Evolutionary conservation across 371 early-diverging fungal genomes (phyloP).

Genomic region (Rhizomucor pusillus): DNA sequence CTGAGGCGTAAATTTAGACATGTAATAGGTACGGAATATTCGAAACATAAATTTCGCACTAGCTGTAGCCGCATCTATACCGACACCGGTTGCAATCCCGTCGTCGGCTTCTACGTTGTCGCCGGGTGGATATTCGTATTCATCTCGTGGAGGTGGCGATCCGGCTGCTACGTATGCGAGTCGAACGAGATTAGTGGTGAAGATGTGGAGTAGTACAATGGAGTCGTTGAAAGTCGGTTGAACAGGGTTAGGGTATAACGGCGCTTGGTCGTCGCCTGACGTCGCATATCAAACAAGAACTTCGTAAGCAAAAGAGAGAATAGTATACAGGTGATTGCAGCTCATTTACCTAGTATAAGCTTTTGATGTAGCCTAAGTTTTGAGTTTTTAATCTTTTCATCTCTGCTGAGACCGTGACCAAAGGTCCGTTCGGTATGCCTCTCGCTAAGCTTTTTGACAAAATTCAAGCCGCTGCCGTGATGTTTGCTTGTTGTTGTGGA

Average conservation of each 20-base stretch:
- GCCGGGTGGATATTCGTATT: slow-evolving; percentile 49
- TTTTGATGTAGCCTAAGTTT: slow-evolving; percentile 30
- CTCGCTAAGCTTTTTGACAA: slow-evolving; percentile 43
- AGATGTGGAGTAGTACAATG: slow-evolving; percentile 55
- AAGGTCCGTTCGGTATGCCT: slow-evolving; percentile 27
- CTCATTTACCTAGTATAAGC: slow-evolving; percentile 16
- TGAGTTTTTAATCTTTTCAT: slow-evolving; percentile 32
- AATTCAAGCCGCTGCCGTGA: slow-evolving; percentile 26
- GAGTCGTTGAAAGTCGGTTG: slow-evolving; percentile 60
- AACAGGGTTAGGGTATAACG: slow-evolving; percentile 55
- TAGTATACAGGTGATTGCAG: neutral
- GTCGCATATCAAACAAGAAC: neutral
- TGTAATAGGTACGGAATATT: slow-evolving; percentile 61
- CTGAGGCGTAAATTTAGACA: slow-evolving; percentile 70
- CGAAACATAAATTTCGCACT: slow-evolving; percentile 72
- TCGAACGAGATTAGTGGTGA: slow-evolving; percentile 57
- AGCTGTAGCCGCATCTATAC: slow-evolving; percentile 67
- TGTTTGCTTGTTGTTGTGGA: slow-evolving; percentile 22
- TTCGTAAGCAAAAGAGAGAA: neutral
- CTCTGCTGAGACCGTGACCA: slow-evolving; percentile 32
- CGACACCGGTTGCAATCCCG: slow-evolving; percentile 64
- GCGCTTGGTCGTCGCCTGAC: slow-evolving; percentile 49
- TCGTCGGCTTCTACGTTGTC: slow-evolving; percentile 57
- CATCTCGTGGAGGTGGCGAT: slow-evolving; percentile 59
- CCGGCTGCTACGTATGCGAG: slow-evolving; percentile 69